A percentile compares a stretch with the other conserved stretches of the same genome.
phyloP scores from a whole-genome alignment of 306 rosid species.

The Lupinus albus region DNA sequence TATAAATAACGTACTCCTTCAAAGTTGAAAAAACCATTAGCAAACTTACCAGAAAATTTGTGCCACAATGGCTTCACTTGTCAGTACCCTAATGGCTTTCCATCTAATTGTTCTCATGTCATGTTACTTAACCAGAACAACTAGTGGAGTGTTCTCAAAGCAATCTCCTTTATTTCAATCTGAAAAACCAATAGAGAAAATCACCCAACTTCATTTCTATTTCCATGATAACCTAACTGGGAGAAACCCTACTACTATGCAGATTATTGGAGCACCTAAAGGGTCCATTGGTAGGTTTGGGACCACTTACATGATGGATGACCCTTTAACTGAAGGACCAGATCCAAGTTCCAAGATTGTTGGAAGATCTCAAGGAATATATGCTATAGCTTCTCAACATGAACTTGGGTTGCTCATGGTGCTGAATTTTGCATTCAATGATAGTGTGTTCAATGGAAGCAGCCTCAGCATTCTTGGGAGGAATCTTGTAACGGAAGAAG shows the following conservation, averaged over 20 bases:
- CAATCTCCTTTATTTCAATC: background rate
- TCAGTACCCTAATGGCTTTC: slow-evolving; percentile 5
- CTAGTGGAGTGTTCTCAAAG: slow-evolving; percentile 19
- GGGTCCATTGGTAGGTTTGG: slow-evolving; percentile 34
- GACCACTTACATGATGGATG: slow-evolving; percentile 35
- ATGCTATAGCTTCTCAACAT: slow-evolving; percentile 40
- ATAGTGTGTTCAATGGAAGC: slow-evolving; percentile 44
- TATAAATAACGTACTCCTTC: background rate
- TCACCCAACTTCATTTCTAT: slow-evolving; percentile 52
- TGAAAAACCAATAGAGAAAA: slow-evolving; percentile 39
- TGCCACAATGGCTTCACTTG: slow-evolving; percentile 29
- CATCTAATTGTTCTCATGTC: slow-evolving; percentile 24
- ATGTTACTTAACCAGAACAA: slow-evolving; percentile 1
- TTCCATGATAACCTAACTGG: slow-evolving; percentile 51
- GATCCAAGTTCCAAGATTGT: slow-evolving; percentile 35
- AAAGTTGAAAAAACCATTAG: background rate
- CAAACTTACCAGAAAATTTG: background rate
- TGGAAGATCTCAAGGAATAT: slow-evolving; percentile 49
- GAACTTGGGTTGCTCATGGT: slow-evolving; percentile 37
- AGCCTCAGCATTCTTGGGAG: slow-evolving; percentile 46
- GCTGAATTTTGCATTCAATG: slow-evolving; percentile 41
- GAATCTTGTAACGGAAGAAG: slow-evolving; percentile 21
- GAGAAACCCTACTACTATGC: slow-evolving; percentile 41
- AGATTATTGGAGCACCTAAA: slow-evolving; percentile 25
- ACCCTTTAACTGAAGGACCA: slow-evolving; percentile 43